phyloP scores from a whole-genome alignment of 768 basidiomycete genomes.

The Boletus rex-veris region DNA sequence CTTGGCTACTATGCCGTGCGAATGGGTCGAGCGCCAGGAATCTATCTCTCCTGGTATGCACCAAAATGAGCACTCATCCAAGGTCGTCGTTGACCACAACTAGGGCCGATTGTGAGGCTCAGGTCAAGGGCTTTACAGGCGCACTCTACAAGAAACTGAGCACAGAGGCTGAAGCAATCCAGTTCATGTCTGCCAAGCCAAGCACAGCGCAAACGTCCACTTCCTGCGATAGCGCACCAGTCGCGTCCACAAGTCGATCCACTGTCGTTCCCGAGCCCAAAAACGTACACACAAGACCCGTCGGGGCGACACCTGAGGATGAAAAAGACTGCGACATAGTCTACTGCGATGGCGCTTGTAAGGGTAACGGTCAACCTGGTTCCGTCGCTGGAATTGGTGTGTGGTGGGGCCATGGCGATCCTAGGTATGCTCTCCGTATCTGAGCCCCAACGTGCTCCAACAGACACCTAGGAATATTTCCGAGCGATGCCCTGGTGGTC shows the following conservation, averaged over 20 bases:
- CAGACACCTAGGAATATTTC: conserved; percentile 61
- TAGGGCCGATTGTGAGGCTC: conserved; percentile 71
- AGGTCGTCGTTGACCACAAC: conserved; percentile 16
- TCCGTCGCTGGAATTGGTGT: conserved; percentile 83
- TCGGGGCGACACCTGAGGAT: conserved; percentile 16
- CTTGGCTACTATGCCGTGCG: conserved; percentile 71
- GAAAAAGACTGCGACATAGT: conserved; percentile 47
- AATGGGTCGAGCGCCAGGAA: conserved; percentile 58
- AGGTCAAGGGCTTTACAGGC: conserved; percentile 60
- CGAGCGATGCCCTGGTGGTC: conserved; percentile 77
- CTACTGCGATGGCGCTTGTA: conserved; percentile 86
- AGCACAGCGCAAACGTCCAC: conserved; percentile 4
- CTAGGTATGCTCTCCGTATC: conserved; percentile 38
- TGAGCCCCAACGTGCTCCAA: neutral
- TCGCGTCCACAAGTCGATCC: conserved; percentile 30
- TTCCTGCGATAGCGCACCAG: conserved; percentile 4
- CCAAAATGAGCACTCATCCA: conserved; percentile 26
- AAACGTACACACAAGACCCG: neutral
- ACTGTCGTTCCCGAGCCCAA: neutral
- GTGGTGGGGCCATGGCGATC: conserved; percentile 76
- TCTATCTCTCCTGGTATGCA: conserved; percentile 68
- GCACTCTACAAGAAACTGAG: conserved; percentile 69
- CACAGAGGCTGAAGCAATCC: conserved; percentile 52
- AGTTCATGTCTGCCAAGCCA: conserved; percentile 44
- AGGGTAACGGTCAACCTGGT: conserved; percentile 68